Base-by-base conservation (phyloP, 352 stramenopile species). In the Phytophthora pseudosyringae region DNA sequence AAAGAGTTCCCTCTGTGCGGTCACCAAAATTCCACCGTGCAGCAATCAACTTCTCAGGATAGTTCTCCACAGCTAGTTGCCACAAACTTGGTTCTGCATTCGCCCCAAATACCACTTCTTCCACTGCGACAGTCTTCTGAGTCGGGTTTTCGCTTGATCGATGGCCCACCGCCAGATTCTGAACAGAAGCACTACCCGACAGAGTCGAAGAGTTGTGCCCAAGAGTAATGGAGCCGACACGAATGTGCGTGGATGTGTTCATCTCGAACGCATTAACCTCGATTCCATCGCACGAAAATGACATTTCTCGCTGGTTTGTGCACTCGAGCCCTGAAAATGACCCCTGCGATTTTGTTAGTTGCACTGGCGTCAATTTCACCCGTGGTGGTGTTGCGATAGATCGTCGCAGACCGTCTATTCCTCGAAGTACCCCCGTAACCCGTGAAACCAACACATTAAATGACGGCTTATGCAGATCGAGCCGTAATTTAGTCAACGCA, bases 71-170 rank as follows among this genome's bases (percentile, higher is more conserved):
- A 35, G 69, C 64, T 9, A 92, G 40, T 65, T 93, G 85, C 87
- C 87, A 95, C 33, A 86, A 57, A 18, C 64, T 75, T 55, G 87
- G 87, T 41, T 95, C 87, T 13, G 60, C 72, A 61, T 85, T 79
- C 6, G 75, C 78, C 12, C 83, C 87, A 65, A 93, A 82, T 1
- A 95, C 57, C 13, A 94, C 75, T 64, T 89, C 70, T 80, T 95
- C 87, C 3, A 48, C 60, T 15, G 58, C 44, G 16, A 32, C 52
- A 10, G 50, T 43, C 15, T 51, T 43, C 13, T 59, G 48, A 16
- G 39, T 60, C 3, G 35, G 16, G 4, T 21, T 47, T 41, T 51
- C 31, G 4, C 45, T 40, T 33, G 36, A 51, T 35, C 77, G 76
- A 51, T 77, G 78, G 5, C 80, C 87, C 9, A 86, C 64, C 0